Conservation (phyloP, 2,329 filamentous ascomycete species). For the Emergomyces orientalis region DNA sequence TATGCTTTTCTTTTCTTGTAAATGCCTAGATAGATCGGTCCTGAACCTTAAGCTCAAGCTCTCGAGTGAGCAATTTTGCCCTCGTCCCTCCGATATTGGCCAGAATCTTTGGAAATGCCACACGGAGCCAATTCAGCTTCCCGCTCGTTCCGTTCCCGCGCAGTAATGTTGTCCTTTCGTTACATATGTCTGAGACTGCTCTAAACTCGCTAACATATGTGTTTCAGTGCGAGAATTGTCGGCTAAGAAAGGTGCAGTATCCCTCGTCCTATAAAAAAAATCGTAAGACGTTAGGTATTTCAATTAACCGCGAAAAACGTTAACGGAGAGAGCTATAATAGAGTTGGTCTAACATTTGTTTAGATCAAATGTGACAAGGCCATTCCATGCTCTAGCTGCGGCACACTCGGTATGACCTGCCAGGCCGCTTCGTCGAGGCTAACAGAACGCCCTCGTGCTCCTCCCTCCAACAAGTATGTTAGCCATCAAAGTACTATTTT, state of each 20-base stretch:
- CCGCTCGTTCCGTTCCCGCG: conserved; percentile 20
- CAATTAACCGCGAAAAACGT: background rate
- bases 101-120: background rate
- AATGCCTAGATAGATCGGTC: background rate
- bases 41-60: background rate
- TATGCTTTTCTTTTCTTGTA: background rate
- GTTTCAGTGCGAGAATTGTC: conserved; percentile 23
- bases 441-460: background rate
- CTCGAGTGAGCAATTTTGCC: background rate
- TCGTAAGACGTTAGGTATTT: background rate
- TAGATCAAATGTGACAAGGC: conserved; percentile 11
- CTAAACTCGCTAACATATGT: background rate
- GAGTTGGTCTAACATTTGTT: conserved; percentile 15
- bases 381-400: conserved; percentile 8
- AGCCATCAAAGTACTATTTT: background rate
- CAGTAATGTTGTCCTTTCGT: conserved; percentile 14
- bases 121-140: background rate
- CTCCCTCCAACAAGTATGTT: background rate
- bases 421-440: conserved; percentile 6
- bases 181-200: background rate
- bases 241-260: conserved; percentile 20
- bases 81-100: background rate
- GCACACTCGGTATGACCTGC: conserved; percentile 3
- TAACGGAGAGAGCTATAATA: background rate
- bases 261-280: background rate